Evolutionary conservation across 352 stramenopile genomes (phyloP).

Genomic region (Pythium inflatum): DNA sequence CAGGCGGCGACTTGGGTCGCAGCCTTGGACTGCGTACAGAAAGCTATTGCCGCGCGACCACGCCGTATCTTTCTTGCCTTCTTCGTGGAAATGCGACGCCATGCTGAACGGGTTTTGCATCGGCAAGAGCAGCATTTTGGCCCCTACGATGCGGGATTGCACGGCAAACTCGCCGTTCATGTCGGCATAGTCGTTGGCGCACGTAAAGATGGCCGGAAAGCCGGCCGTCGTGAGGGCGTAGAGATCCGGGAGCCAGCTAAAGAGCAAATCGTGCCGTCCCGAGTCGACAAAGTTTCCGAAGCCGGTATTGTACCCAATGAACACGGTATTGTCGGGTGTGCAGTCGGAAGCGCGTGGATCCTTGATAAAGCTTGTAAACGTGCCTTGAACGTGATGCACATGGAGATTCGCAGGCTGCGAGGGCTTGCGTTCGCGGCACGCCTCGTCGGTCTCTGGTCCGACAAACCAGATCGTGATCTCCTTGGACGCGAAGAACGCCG

Average conservation of each 20-base stretch:
- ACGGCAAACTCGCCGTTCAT: slow-evolving; percentile 82
- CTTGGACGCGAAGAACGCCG: slow-evolving; percentile 38
- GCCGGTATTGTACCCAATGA: slow-evolving; percentile 76
- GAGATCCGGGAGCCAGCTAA: slow-evolving; percentile 76
- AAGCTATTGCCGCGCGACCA: slow-evolving; percentile 79
- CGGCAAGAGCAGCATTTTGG: slow-evolving; percentile 63
- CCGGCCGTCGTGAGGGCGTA: slow-evolving; percentile 52
- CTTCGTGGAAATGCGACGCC: slow-evolving; percentile 74
- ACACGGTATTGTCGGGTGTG: slow-evolving; percentile 46
- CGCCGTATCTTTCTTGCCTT: slow-evolving; percentile 58
- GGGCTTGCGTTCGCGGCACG: neutral
- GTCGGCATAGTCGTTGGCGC: slow-evolving; percentile 77
- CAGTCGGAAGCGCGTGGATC: slow-evolving; percentile 38
- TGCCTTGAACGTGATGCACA: slow-evolving; percentile 49
- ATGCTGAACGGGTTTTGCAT: slow-evolving; percentile 78
- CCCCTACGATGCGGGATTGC: slow-evolving; percentile 62
- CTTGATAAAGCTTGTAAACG: slow-evolving; percentile 55
- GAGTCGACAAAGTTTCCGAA: slow-evolving; percentile 83
- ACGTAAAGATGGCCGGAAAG: slow-evolving; percentile 73
- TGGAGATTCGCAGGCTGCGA: slow-evolving; percentile 32
- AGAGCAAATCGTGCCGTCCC: slow-evolving; percentile 49
- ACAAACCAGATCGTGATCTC: slow-evolving; percentile 64
- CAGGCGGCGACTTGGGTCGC: slow-evolving; percentile 38
- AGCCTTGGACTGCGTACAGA: slow-evolving; percentile 58
- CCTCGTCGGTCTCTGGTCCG: slow-evolving; percentile 51